Conservation (phyloP, 441 rosid species). For the Erysimum pusillum region DNA sequence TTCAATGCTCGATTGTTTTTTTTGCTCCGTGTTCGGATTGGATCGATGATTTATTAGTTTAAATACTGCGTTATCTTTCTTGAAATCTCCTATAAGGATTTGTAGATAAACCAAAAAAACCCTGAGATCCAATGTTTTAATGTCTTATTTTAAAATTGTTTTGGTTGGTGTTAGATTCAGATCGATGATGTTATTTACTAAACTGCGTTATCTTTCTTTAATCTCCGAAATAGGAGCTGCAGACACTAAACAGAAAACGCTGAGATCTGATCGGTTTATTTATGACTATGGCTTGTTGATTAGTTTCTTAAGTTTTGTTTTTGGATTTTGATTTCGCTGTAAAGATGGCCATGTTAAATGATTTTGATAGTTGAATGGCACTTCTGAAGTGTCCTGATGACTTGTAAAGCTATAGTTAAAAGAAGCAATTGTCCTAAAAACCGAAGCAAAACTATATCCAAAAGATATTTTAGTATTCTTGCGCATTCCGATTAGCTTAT, state of each 20-base stretch:
- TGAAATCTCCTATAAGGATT: slow-evolving; percentile 45
- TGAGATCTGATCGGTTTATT: slow-evolving; percentile 42
- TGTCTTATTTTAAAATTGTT: not conserved
- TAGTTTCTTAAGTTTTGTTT: not conserved
- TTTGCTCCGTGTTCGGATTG: not conserved
- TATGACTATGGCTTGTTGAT: not conserved
- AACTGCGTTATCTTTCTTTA: slow-evolving; percentile 65
- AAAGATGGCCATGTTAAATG: not conserved
- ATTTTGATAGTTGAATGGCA: too few relatives aligned
- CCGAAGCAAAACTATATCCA: too few relatives aligned
- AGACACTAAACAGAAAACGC: slow-evolving; percentile 41
- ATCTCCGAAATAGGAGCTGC: slow-evolving; percentile 46
- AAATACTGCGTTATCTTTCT: slow-evolving; percentile 64
- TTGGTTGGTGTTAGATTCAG: slow-evolving; percentile 35
- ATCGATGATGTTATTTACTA: slow-evolving; percentile 49
- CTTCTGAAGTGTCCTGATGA: too few relatives aligned
- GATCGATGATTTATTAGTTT: slow-evolving; percentile 49
- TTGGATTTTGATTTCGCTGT: not conserved
- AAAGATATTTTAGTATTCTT: too few relatives aligned
- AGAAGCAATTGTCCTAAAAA: too few relatives aligned
- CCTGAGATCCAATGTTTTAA: slow-evolving; percentile 50
- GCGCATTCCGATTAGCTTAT: not conserved
- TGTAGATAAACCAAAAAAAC: slow-evolving; percentile 44
- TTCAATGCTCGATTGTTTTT: not conserved
- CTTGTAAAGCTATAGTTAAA: too few relatives aligned